Percentiles rank a stretch among this genome's conserved stretches.
phyloP scores from a whole-genome alignment of 208 protist species.

The Trypanosoma avium region DNA sequence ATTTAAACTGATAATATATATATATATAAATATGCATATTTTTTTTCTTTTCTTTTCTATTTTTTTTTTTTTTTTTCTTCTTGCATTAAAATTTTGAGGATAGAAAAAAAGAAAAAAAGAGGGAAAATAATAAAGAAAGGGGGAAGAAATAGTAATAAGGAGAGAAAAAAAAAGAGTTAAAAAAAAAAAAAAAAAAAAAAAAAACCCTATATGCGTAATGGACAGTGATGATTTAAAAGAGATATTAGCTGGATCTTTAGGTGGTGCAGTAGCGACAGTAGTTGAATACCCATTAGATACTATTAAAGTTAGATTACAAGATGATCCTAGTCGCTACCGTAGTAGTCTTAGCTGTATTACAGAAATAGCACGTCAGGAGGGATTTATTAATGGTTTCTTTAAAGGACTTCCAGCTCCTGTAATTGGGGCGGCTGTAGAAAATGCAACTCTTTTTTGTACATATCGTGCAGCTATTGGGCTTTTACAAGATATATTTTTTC shows the following conservation, averaged over 20 bases:
- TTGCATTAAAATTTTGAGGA: background rate
- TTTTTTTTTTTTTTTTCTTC: background rate
- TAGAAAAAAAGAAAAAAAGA: background rate
- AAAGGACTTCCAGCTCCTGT: constrained; percentile 85
- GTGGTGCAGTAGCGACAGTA: constrained; percentile 67
- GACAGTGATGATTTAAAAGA: constrained; percentile 62
- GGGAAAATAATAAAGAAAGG: too few species aligned
- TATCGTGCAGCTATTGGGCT: constrained; percentile 57
- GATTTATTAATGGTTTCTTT: constrained; percentile 88
- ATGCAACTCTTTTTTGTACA: constrained; percentile 79
- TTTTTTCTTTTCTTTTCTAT: background rate
- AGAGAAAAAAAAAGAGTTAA: too few species aligned
- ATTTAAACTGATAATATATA: too few species aligned
- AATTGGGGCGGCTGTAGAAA: constrained; percentile 78
- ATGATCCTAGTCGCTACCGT: constrained; percentile 68
- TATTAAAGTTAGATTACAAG: constrained; percentile 92
- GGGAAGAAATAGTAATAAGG: too few species aligned
- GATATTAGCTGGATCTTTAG: constrained; percentile 73
- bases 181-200: too few species aligned
- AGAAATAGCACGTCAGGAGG: constrained; percentile 74
- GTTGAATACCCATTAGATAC: constrained; percentile 94
- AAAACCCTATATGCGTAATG: constrained; percentile 25
- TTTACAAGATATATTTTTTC: constrained; percentile 62
- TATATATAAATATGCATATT: too few species aligned
- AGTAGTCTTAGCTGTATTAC: constrained; percentile 63